phyloP scores from a whole-genome alignment of 192 early-diverging fungal species.

The Diversispora eburnea region DNA sequence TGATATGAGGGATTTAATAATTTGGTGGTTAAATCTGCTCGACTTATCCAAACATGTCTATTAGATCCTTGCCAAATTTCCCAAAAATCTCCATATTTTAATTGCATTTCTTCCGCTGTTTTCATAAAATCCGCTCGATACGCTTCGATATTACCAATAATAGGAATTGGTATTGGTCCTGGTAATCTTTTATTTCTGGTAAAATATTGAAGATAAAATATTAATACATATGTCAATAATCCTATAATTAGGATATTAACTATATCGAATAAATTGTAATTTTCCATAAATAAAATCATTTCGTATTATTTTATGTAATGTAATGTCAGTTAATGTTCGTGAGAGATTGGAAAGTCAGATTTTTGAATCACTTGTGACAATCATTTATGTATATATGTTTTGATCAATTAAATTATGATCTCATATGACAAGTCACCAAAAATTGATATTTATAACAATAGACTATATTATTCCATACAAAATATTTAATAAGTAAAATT shows the following conservation, averaged over 20 bases:
- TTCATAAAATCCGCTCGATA: background rate
- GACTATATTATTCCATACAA: too few relatives aligned
- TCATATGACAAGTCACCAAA: too few relatives aligned
- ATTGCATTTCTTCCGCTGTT: background rate
- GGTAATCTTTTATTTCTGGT: constrained; percentile 12
- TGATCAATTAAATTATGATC: too few relatives aligned
- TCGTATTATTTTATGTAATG: background rate
- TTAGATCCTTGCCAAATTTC: constrained; percentile 3
- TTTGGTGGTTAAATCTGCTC: constrained; percentile 15
- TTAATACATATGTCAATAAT: constrained; percentile 4
- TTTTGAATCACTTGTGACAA: too few relatives aligned
- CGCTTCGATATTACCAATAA: background rate
- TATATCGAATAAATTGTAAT: background rate
- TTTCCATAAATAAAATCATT: background rate
- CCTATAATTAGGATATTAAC: background rate
- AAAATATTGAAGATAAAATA: constrained; percentile 16
- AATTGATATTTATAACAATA: too few relatives aligned
- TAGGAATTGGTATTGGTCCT: constrained; percentile 19
- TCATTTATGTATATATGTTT: too few relatives aligned
- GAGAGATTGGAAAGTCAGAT: background rate
- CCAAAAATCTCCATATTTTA: constrained; percentile 15
- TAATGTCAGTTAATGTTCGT: background rate
- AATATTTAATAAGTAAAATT: too few relatives aligned
- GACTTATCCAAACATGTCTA: background rate
- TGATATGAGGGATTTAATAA: background rate